These are phyloP conservation scores for Mycosphaerella arachidis DNA, from an alignment of 2,329 filamentous ascomycete genomes.

Conservation along the genomic window DNA sequence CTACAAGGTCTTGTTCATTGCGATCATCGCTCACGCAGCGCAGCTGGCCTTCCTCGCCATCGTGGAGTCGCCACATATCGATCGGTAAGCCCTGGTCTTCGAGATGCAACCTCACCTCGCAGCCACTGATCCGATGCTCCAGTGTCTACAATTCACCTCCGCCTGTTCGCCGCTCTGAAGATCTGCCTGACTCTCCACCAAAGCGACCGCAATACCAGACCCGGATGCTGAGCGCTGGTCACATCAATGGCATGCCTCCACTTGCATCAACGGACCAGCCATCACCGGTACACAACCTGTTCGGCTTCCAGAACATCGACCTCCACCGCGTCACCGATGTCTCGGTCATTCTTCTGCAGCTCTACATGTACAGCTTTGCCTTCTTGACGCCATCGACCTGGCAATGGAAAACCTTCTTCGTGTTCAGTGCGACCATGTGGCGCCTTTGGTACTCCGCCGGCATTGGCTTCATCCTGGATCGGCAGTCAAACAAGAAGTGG, in stretches of 20 bases:
- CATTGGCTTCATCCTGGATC: slow-evolving; percentile 76
- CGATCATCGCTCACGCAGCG: slow-evolving; percentile 86
- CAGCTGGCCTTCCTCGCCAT: slow-evolving; percentile 89
- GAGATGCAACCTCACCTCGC: neutral
- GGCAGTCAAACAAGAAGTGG: slow-evolving; percentile 83
- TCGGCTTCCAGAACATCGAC: slow-evolving; percentile 81
- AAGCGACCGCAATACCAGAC: slow-evolving; percentile 37
- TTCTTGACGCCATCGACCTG: slow-evolving; percentile 72
- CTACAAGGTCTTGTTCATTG: slow-evolving; percentile 96
- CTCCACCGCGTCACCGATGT: slow-evolving; percentile 82
- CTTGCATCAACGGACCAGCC: slow-evolving; percentile 51
- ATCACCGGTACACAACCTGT: slow-evolving; percentile 71
- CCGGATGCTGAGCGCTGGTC: slow-evolving; percentile 37
- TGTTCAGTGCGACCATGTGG: slow-evolving; percentile 75
- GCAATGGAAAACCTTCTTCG: slow-evolving; percentile 71
- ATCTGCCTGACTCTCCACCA: slow-evolving; percentile 37
- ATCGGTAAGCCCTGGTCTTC: slow-evolving; percentile 9
- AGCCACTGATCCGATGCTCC: neutral
- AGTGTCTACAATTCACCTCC: slow-evolving; percentile 83
- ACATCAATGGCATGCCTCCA: slow-evolving; percentile 34
- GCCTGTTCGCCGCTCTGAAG: slow-evolving; percentile 52
- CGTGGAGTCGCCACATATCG: slow-evolving; percentile 93
- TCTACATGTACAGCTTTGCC: slow-evolving; percentile 71
- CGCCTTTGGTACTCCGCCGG: slow-evolving; percentile 89
- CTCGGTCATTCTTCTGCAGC: slow-evolving; percentile 68